Evolutionary conservation across 352 stramenopile genomes (phyloP), one percentile per base, ranked within the genome.

Genomic region (Globisporangium nunn): DNA sequence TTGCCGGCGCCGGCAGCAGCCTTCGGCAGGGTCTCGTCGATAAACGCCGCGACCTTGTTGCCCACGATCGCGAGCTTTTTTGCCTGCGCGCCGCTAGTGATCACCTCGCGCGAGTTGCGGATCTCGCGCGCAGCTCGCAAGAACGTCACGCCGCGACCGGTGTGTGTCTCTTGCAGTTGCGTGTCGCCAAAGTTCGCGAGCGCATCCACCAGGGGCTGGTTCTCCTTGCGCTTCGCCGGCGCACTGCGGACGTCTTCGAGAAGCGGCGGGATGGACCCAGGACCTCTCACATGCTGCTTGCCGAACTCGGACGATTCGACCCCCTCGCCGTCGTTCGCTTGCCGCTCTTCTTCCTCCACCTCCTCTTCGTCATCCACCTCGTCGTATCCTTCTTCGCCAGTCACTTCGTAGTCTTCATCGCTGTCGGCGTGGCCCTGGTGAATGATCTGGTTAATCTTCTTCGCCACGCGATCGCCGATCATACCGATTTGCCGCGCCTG

Each of bases 361-460:
- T 48, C 52, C 0, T 54, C 66, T 14, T 68, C 71, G 3, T 71
- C 66, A 8, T 71, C 63, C 4, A 63, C 58, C 37, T 75, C 63
- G 0, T 72, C 63, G 18, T 59, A 55, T 1, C 65, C 62, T 43
- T 79, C 78, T 7, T 84, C 82, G 6, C 82, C 79, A 14, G 69
- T 74, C n/a, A 78, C 72, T 51, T 81, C 74, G 28, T 86, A 75
- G 59, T 85, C 81, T 18, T 74, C 66, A 33, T 84, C 74, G 44
- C 71, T 85, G 17, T 92, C 82, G 7, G 80, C 82, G 48, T 92
- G 75, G 0, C 79, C 82, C 0, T 88, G 65, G 12, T 75, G 51
- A 23, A 92, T 57, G 56, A 92, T 92, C 67, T 90, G 82, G 47
- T 90, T 74, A 15, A 92, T 79, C 59, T 90, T 92, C 37, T 68